phyloP scores from a whole-genome alignment of 768 basidiomycete genomes.

The Lentinula lateritia region DNA sequence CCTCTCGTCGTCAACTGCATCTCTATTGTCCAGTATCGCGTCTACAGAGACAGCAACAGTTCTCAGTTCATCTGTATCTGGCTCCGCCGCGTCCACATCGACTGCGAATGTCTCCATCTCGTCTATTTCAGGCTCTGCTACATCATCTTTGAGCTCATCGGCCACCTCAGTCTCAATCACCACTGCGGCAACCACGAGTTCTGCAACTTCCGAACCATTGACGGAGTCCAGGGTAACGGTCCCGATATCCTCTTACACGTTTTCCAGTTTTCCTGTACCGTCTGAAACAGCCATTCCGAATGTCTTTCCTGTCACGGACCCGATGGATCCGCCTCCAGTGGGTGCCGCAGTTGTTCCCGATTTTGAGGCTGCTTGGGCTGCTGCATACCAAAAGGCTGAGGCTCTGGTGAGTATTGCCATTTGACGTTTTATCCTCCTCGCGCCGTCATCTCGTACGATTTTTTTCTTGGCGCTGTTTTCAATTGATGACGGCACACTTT shows the following conservation, averaged over 20 bases:
- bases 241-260: slow-evolving; percentile 37
- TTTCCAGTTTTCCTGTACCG: slow-evolving; percentile 60
- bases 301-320: slow-evolving; percentile 50
- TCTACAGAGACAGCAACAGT: neutral
- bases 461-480: neutral
- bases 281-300: slow-evolving; percentile 47
- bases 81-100: neutral
- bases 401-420: slow-evolving; percentile 9
- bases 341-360: slow-evolving; percentile 34
- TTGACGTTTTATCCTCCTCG: neutral
- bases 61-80: neutral
- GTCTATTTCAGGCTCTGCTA: neutral
- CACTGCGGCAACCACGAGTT: neutral
- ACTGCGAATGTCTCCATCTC: neutral
- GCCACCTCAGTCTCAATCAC: neutral
- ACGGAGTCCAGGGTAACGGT: slow-evolving; percentile 16
- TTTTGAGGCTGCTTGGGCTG: slow-evolving; percentile 48
- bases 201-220: neutral
- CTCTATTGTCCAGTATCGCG: neutral
- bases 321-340: slow-evolving; percentile 51
- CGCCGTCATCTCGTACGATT: neutral
- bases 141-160: neutral
- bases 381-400: slow-evolving; percentile 55
- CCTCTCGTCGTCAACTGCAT: neutral
- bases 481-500: neutral